A percentile compares a stretch with the other conserved stretches of the same genome.
phyloP scores from a whole-genome alignment of 1,284 basidiomycete genomes.

The Trichosporon sp. region DNA sequence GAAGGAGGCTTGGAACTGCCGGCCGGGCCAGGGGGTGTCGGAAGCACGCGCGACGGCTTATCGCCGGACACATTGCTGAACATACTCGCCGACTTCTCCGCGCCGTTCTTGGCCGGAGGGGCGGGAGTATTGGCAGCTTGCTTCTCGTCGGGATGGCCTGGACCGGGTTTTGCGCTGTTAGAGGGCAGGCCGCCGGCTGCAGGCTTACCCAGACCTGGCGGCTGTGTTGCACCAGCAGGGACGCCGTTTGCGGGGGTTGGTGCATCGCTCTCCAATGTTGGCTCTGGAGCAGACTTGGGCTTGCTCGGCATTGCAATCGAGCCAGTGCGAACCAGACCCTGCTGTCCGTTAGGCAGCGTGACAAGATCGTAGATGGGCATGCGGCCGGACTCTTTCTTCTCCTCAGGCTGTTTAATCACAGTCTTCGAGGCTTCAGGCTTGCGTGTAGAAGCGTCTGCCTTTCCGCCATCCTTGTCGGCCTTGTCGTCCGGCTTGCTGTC shows the following conservation, averaged over 20 bases:
- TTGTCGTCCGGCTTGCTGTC: neutral
- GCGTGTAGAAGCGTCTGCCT: neutral
- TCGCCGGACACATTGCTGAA: neutral
- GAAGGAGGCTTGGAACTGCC: neutral
- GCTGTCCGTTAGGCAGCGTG: slow-evolving; percentile 7
- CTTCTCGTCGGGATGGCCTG: neutral
- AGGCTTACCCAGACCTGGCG: neutral
- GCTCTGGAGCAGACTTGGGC: neutral
- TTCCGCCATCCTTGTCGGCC: neutral
- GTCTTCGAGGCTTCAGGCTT: neutral
- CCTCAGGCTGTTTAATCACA: neutral
- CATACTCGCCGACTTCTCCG: neutral
- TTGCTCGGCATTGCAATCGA: neutral
- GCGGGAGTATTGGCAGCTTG: neutral
- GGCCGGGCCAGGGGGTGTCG: neutral
- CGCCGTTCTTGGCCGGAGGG: neutral
- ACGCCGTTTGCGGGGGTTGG: neutral
- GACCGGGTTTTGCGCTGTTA: neutral
- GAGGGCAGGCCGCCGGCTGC: neutral
- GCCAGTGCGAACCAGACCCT: neutral
- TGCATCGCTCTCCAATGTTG: neutral
- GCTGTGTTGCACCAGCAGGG: neutral
- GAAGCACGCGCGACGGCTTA: neutral
- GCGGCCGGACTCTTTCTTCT: neutral
- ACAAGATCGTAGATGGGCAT: slow-evolving; percentile 4